Evolutionary conservation across 2,329 filamentous ascomycete species (phyloP).

Genomic region (Aspergillus japonicus): DNA sequence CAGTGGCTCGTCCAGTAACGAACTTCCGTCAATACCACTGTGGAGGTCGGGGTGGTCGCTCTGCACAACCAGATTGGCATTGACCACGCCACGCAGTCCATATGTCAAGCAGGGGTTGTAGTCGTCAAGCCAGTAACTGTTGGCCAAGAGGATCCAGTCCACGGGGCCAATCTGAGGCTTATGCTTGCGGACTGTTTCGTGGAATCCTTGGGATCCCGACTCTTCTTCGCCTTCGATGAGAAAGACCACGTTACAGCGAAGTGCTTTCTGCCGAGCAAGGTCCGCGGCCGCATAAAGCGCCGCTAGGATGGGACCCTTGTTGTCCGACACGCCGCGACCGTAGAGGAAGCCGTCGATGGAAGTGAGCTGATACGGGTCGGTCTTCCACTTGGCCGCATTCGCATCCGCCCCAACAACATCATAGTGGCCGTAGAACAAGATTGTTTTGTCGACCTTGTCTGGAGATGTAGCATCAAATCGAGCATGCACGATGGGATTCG

Average conservation of each 20-base stretch:
- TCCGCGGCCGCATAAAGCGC: constrained; percentile 93
- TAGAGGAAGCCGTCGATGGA: constrained; percentile 92
- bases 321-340: constrained; percentile 93
- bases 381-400: constrained; percentile 77
- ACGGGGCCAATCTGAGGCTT: constrained; percentile 84
- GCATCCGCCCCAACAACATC: constrained; percentile 91
- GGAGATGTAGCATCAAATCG: constrained; percentile 75
- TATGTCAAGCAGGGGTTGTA: constrained; percentile 94
- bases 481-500: constrained; percentile 92
- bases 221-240: constrained; percentile 97
- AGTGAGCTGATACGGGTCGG: constrained; percentile 84
- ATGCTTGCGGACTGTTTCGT: constrained; percentile 73
- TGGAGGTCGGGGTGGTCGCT: constrained; percentile 86
- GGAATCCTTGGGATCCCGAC: constrained; percentile 86
- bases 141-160: constrained; percentile 92
- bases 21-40: constrained; percentile 93
- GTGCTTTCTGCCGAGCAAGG: constrained; percentile 74
- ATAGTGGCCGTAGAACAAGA: constrained; percentile 97
- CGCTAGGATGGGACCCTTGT: constrained; percentile 93
- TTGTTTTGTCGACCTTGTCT: constrained; percentile 70
- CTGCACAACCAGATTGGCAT: constrained; percentile 85
- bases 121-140: constrained; percentile 98
- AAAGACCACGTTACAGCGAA: constrained; percentile 88
- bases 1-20: constrained; percentile 83
- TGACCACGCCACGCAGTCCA: constrained; percentile 86